These are phyloP conservation scores for Skeletonema tropicum DNA, from an alignment of 108 stramenopile species.

Conservation along the genomic window DNA sequence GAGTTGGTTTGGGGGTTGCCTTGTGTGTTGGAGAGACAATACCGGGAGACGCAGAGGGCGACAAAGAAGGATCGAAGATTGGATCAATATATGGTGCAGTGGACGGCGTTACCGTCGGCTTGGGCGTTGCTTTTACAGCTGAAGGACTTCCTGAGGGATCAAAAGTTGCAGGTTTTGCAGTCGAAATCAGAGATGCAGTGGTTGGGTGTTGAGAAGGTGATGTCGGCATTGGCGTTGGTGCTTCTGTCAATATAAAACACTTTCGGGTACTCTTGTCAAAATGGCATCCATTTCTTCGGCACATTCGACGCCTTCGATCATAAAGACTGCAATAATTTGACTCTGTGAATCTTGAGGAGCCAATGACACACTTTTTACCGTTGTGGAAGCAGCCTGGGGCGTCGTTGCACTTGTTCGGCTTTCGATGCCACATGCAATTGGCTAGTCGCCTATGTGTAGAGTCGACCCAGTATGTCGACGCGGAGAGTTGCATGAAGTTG, in stretches of 20 bases:
- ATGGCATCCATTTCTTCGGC: not conserved
- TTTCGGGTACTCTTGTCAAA: not conserved
- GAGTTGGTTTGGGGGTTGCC: not conserved
- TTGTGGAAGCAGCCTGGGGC: not conserved
- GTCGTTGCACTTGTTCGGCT: not conserved
- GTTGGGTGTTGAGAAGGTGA: not conserved
- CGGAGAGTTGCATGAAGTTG: not conserved
- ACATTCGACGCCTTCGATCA: not conserved
- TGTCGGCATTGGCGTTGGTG: not conserved
- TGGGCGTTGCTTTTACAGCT: not conserved
- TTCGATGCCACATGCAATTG: not conserved
- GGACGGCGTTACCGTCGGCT: not conserved
- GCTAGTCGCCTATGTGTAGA: not conserved
- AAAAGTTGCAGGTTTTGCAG: not conserved
- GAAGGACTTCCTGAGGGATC: not conserved
- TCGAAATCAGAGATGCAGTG: not conserved
- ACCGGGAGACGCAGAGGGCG: constrained; percentile 2
- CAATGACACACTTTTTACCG: not conserved
- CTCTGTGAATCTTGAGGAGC: not conserved
- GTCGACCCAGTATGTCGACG: not conserved
- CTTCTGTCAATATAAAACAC: not conserved
- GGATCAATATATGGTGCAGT: too few species aligned
- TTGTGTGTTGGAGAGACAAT: constrained; percentile 1
- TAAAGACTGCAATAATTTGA: not conserved
- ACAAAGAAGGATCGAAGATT: constrained; percentile 7